Evolutionary conservation across 2,329 filamentous ascomycete species (phyloP).

Genomic region (Cadophora malorum): DNA sequence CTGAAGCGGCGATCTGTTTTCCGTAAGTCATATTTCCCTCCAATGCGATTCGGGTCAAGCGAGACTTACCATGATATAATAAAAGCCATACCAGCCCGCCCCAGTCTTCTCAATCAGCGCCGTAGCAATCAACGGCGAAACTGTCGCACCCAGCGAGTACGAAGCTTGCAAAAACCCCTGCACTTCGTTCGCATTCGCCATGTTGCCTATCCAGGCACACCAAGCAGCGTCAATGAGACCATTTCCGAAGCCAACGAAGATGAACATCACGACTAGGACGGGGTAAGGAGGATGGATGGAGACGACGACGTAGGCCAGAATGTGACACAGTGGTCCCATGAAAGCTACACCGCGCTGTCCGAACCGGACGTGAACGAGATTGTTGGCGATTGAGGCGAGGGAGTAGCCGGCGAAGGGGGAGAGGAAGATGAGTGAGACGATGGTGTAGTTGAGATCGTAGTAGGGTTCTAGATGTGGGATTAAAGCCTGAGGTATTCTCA

Average conservation of each 20-base stretch:
- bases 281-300: conserved; percentile 73
- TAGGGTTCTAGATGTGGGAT: conserved; percentile 62
- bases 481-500: conserved; percentile 48
- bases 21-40: background rate
- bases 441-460: conserved; percentile 65
- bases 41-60: background rate
- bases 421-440: conserved; percentile 71
- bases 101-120: conserved; percentile 69
- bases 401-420: conserved; percentile 71
- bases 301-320: conserved; percentile 69
- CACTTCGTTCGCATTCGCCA: conserved; percentile 71
- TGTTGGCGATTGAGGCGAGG: conserved; percentile 67
- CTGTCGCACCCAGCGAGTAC: conserved; percentile 74
- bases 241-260: conserved; percentile 73
- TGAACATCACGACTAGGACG: conserved; percentile 67
- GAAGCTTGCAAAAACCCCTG: conserved; percentile 75
- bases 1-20: conserved; percentile 54
- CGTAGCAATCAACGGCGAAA: conserved; percentile 74
- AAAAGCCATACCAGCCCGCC: conserved; percentile 75
- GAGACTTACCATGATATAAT: conserved; percentile 73
- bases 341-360: conserved; percentile 77
- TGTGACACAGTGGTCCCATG: conserved; percentile 65
- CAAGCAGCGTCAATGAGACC: conserved; percentile 68
- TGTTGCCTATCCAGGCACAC: conserved; percentile 70
- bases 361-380: conserved; percentile 59